Base-by-base conservation (phyloP, 1,139 yeast genomes). In the Debaryomycetaceae sp. region DNA sequence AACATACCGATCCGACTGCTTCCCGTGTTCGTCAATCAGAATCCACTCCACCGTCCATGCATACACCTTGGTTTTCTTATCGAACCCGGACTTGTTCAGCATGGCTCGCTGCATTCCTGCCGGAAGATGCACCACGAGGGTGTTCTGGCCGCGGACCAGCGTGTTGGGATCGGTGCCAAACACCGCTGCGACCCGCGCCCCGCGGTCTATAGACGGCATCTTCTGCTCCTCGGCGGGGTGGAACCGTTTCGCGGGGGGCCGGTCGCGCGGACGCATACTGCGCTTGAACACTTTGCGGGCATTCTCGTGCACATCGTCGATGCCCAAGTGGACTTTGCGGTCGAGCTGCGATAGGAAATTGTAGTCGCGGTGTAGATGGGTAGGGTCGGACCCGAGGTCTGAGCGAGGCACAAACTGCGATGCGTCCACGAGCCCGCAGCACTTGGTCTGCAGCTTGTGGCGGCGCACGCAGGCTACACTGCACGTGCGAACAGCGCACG, bases 11-110 rank as follows among this genome's bases (percentile, higher is more conserved):
- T 50, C 39, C 18, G 42, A 27, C 22, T 46, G 45, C 5, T 33
- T 31, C 0, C 51, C 53, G 3, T 42, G 37, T 3, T 37, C 43
- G 21, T 58, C 54, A n/a, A 67, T 43, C 6, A 73, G 42, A 0
- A 69, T 49, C 81, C 86, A 78, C 47, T 86, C 94, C 0, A 85
- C 51, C 0, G 95, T 78, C 95, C 96, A 86, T 14, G 69, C 68
- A 47, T 70, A 78, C 16, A 69, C 52, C 26, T 74, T 70, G 38
- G 63, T 57, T 40, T 71, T 68, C 47, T 75, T 75, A 44, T 83
- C 90, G 64, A 75, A 81, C 2, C 79, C 77, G 1, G 90, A 71
- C 43, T 77, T 79, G 47, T 87, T 87, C 33, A 60, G 50, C 7
- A 50, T 44, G 3, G 85, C 65, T 31, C 95, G 56, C 16, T 75